Evolutionary conservation across 1,139 yeast genomes (phyloP).

Genomic region (Saccharomyces hybrid): DNA sequence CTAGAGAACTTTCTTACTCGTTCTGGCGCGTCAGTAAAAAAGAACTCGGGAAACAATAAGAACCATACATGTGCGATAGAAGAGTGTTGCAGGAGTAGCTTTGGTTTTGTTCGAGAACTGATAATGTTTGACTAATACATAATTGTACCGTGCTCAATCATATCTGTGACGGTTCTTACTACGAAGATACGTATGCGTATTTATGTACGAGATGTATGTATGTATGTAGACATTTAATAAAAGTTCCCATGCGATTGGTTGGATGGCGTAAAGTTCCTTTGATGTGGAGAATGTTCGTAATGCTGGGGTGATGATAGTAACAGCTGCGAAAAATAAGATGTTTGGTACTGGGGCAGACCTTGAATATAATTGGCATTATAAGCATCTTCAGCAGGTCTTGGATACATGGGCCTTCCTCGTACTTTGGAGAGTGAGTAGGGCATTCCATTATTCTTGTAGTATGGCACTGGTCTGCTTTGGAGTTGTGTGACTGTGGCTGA

Average conservation of each 20-base stretch:
- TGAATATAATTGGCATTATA: neutral
- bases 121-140: neutral
- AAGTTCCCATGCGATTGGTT: neutral
- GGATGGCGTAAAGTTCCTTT: neutral
- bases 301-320: neutral
- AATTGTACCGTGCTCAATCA: neutral
- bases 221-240: neutral
- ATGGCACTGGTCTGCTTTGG: neutral
- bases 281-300: neutral
- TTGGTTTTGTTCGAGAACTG: neutral
- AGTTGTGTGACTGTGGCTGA: neutral
- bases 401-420: neutral
- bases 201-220: neutral
- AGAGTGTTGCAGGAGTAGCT: neutral
- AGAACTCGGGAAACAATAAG: neutral
- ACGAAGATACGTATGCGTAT: neutral
- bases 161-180: neutral
- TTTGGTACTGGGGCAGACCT: neutral
- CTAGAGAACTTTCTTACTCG: neutral
- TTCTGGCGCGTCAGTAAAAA: slow-evolving; percentile 1
- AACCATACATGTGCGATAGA: neutral
- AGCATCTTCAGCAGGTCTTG: neutral
- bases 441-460: neutral
- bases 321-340: neutral
- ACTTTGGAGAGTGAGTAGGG: neutral